Evolutionary conservation across 1,284 basidiomycete genomes (phyloP), one percentile per base, ranked within the genome.

Genomic region (Ustilago shanxiensis): DNA sequence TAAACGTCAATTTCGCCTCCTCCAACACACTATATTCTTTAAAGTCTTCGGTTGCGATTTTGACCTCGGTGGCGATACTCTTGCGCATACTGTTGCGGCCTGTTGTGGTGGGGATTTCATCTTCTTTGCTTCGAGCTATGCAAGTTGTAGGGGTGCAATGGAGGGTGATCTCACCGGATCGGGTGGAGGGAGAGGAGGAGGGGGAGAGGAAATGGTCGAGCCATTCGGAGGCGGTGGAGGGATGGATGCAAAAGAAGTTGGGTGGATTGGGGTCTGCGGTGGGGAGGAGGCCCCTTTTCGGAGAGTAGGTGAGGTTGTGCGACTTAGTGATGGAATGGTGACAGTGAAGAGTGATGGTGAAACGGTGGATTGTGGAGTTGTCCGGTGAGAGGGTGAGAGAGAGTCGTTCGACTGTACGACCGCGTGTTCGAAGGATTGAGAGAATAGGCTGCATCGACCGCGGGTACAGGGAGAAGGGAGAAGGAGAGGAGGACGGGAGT

Each of bases 301-400:
- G 75, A 54, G 72, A 73, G 64, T 77, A 83, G 4, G 78, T 82
- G 9, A 84, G 63, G 20, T 52, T 56, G 51, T 84, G 83, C 11
- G 72, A 72, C 45, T 84, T 84, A 14, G 60, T 61, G n/a, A 83
- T 73, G 3, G 67, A 70, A 24, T 75, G 69, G 8, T 67, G 53
- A 24, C 74, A 73, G 65, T 81, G 80, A 2, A 80, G 60, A 22
- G 65, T 73, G 14, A 80, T 20, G 8, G 56, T 50, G 52, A 81
- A 67, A 24, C 79, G 68, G 39, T 70, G 68, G 1, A 61, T 37
- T 1, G 26, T 3, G 13, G 49, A 59, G 7, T 57, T 45, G 56
- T 69, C 59, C 22, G 55, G 55, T 1, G 56, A 62, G 9, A 81
- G 60, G 18, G 54, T 41, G 7, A 81, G 58, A 16, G 67, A 60